Conservation (phyloP, 2,329 filamentous ascomycete genomes). For the Hymenoscyphus fraxineus region DNA sequence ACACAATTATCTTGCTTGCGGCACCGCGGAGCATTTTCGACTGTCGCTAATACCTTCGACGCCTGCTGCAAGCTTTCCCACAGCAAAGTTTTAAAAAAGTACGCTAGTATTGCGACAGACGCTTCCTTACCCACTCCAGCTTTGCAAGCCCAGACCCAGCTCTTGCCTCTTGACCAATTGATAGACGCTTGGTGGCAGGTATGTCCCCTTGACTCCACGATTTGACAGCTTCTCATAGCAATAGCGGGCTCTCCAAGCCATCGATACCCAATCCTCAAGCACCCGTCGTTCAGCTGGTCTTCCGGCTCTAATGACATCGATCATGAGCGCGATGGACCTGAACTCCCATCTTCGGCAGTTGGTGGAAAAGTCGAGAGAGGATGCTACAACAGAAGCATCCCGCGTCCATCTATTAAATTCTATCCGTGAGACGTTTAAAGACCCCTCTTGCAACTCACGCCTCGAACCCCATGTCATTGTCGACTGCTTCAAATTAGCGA, state of each 20-base stretch:
- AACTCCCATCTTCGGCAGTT: neutral
- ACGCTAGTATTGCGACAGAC: neutral
- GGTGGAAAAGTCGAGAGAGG: neutral
- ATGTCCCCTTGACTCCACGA: constrained; percentile 22
- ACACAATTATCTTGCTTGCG: constrained; percentile 76
- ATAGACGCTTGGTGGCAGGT: constrained; percentile 70
- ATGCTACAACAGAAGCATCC: constrained; percentile 57
- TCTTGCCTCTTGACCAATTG: constrained; percentile 22
- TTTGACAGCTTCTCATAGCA: neutral
- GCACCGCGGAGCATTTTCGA: constrained; percentile 89
- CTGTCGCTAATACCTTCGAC: constrained; percentile 83
- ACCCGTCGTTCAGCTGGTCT: constrained; percentile 91
- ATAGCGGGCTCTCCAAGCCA: constrained; percentile 63
- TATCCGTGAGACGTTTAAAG: constrained; percentile 86
- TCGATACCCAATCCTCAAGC: constrained; percentile 72
- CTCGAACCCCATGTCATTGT: constrained; percentile 69
- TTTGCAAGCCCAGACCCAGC: neutral
- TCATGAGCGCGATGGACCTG: constrained; percentile 49
- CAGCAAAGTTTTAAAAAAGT: constrained; percentile 36
- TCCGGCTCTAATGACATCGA: constrained; percentile 78
- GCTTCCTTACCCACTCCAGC: too few species aligned
- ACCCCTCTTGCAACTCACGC: constrained; percentile 66
- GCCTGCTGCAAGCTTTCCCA: constrained; percentile 67
- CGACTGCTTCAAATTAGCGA: constrained; percentile 72
- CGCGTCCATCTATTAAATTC: constrained; percentile 96